Evolutionary conservation across 345 rosid species (phyloP).

Genomic region (Rhizophora mangle): DNA sequence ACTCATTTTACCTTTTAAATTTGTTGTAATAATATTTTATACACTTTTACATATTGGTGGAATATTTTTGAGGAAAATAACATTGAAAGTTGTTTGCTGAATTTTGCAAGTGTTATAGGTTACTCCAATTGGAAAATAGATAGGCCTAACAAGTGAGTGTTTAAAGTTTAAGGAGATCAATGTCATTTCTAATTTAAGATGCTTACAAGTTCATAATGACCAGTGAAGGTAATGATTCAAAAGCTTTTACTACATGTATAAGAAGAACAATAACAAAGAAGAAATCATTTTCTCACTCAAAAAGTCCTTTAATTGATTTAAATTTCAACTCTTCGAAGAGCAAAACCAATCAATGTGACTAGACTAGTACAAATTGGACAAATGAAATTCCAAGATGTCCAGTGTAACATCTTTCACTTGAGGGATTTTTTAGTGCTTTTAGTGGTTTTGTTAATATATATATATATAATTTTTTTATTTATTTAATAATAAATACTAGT

Average conservation of each 20-base stretch:
- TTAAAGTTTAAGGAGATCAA: background rate
- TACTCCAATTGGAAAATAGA: background rate
- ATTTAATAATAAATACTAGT: too few relatives aligned
- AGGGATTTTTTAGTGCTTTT: background rate
- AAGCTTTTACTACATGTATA: background rate
- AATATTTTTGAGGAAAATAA: background rate
- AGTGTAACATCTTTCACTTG: background rate
- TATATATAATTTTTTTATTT: too few relatives aligned
- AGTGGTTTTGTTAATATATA: too few relatives aligned
- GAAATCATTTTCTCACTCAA: background rate
- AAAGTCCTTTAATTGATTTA: background rate
- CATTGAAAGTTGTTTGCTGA: background rate
- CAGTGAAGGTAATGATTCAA: background rate
- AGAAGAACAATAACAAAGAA: background rate
- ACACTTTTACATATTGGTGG: background rate
- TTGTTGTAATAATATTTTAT: background rate
- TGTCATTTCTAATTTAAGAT: background rate
- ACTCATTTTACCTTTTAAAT: background rate
- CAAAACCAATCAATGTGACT: background rate
- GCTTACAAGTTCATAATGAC: background rate
- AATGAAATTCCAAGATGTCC: conserved; percentile 2
- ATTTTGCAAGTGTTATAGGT: background rate
- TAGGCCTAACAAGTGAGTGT: background rate
- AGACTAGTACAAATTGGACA: background rate
- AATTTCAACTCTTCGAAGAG: background rate